Conservation (phyloP, 2,329 filamentous ascomycete genomes). For the Pyricularia sp. region DNA sequence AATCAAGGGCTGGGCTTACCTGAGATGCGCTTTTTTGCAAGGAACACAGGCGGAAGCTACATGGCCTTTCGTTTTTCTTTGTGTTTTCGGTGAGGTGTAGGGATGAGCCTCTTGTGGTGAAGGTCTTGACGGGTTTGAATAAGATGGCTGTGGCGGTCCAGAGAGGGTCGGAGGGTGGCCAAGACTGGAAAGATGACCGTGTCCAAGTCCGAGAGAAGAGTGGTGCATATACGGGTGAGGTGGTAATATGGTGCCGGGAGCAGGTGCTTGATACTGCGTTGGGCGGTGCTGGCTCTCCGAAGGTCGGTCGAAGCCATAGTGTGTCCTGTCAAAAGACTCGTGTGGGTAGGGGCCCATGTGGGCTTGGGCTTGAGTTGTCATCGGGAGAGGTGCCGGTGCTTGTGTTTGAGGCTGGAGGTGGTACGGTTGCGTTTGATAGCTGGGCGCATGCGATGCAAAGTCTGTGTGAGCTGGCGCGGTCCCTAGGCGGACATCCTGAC, state of each 20-base stretch:
- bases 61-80: slow-evolving; percentile 67
- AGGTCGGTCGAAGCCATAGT: slow-evolving; percentile 28
- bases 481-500: slow-evolving; percentile 43
- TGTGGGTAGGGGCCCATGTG: slow-evolving; percentile 26
- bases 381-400: not conserved
- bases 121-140: slow-evolving; percentile 12
- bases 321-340: slow-evolving; percentile 28
- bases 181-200: slow-evolving; percentile 8
- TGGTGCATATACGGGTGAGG: slow-evolving; percentile 17
- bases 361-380: slow-evolving; percentile 15
- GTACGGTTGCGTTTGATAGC: slow-evolving; percentile 2
- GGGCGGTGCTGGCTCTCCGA: slow-evolving; percentile 22
- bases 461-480: slow-evolving; percentile 23
- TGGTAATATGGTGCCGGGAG: slow-evolving; percentile 20
- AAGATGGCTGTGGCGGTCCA: slow-evolving; percentile 10
- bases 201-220: not conserved
- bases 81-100: slow-evolving; percentile 48
- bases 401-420: not conserved
- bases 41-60: slow-evolving; percentile 79
- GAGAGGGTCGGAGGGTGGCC: not conserved
- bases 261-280: slow-evolving; percentile 20
- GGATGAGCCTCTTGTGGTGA: slow-evolving; percentile 32
- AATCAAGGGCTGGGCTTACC: slow-evolving; percentile 34
- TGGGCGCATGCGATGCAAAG: slow-evolving; percentile 17
- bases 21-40: slow-evolving; percentile 75